Evolutionary conservation across 1,284 basidiomycete species (phyloP).

Genomic region (Fomitopsis betulina): DNA sequence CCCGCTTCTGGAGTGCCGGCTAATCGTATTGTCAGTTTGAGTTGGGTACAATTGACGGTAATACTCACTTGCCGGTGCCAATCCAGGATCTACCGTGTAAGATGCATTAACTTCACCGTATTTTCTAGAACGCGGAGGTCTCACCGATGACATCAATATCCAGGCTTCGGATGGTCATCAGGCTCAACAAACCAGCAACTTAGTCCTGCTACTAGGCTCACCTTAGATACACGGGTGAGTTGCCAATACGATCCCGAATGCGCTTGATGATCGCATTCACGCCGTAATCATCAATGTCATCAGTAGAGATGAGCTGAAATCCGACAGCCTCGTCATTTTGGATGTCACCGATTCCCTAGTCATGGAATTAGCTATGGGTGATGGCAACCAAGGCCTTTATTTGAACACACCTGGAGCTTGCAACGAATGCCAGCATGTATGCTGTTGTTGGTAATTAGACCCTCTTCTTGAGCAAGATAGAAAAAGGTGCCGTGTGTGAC

Average conservation of each 20-base stretch:
- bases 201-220: conserved; percentile 19
- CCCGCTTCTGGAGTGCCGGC: conserved; percentile 84
- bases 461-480: conserved; percentile 67
- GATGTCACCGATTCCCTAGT: conserved; percentile 54
- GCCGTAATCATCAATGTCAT: conserved; percentile 73
- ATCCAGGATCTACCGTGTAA: conserved; percentile 57
- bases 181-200: background rate
- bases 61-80: conserved; percentile 72
- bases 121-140: conserved; percentile 11
- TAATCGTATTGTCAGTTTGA: conserved; percentile 18
- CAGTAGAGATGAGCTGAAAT: conserved; percentile 68
- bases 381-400: background rate
- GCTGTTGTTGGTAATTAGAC: conserved; percentile 65
- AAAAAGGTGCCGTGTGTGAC: conserved; percentile 80
- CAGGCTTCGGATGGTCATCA: conserved; percentile 31
- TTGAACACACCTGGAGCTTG: conserved; percentile 48
- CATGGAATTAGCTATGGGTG: background rate
- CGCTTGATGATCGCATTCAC: conserved; percentile 54
- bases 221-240: conserved; percentile 74
- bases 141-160: conserved; percentile 78
- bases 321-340: conserved; percentile 60
- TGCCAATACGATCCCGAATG: conserved; percentile 61
- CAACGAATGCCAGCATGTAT: conserved; percentile 78
- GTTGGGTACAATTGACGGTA: background rate
- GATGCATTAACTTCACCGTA: background rate